phyloP scores from a whole-genome alignment of 1,284 basidiomycete genomes.

The Ustilago bromivora region DNA sequence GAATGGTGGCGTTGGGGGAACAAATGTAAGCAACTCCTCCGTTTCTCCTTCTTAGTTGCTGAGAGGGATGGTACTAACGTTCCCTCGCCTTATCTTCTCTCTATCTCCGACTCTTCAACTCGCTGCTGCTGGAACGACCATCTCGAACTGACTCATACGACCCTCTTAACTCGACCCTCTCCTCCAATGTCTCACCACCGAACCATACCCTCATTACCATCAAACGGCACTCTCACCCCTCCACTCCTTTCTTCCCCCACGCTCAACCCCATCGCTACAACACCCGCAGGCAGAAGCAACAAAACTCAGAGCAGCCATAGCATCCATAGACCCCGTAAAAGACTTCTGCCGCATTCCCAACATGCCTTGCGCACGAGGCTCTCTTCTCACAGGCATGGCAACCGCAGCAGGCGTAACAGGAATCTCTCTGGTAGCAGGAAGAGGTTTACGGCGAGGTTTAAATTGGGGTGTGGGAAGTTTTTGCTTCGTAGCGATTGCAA shows the following conservation, averaged over 20 bases:
- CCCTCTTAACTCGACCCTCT: neutral
- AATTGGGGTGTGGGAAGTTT: constrained; percentile 60
- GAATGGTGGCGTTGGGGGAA: constrained; percentile 10
- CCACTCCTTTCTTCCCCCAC: too few relatives aligned
- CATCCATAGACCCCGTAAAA: constrained; percentile 30
- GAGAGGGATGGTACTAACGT: neutral
- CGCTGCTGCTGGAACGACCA: neutral
- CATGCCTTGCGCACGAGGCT: constrained; percentile 51
- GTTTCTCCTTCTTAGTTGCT: neutral
- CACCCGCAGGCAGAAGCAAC: constrained; percentile 34
- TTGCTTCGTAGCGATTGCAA: constrained; percentile 43
- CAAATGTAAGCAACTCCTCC: constrained; percentile 20
- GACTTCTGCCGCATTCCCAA: constrained; percentile 35
- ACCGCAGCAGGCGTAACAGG: constrained; percentile 52
- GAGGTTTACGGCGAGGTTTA: constrained; percentile 44
- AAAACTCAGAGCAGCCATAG: constrained; percentile 38
- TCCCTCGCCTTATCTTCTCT: too few relatives aligned
- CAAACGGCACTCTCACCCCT: neutral
- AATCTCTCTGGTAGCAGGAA: constrained; percentile 46
- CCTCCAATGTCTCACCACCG: neutral
- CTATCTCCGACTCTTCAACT: neutral
- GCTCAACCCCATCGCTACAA: neutral
- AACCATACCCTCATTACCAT: neutral
- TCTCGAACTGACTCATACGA: too few relatives aligned
- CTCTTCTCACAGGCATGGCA: constrained; percentile 51